phyloP scores from a whole-genome alignment of 1,139 yeast species.

The Ogataea hybrid region DNA sequence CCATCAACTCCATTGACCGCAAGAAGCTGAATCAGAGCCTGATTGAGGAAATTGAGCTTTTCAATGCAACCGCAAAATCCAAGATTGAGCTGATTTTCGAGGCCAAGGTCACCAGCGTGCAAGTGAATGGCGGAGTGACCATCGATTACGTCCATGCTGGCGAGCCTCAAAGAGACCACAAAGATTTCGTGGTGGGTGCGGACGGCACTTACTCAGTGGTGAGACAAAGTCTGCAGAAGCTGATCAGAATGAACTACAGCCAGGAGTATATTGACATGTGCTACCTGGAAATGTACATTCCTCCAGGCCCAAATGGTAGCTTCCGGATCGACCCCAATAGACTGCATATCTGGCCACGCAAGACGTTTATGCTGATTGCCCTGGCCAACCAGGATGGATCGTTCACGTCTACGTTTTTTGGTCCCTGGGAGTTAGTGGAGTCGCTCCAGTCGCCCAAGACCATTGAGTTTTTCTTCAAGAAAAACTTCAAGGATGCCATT shows the following conservation, averaged over 20 bases:
- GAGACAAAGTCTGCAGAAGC: slow-evolving; percentile 66
- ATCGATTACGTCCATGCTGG: slow-evolving; percentile 6
- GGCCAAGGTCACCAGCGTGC: slow-evolving; percentile 46
- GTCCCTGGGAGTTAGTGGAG: slow-evolving; percentile 73
- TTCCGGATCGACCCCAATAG: slow-evolving; percentile 69
- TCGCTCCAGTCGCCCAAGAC: slow-evolving; percentile 43
- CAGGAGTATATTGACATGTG: slow-evolving; percentile 86
- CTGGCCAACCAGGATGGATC: slow-evolving; percentile 83
- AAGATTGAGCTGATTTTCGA: slow-evolving; percentile 51
- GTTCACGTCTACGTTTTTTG: slow-evolving; percentile 86
- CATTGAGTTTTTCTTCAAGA: slow-evolving; percentile 46
- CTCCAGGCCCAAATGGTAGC: slow-evolving; percentile 43
- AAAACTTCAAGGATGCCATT: slow-evolving; percentile 73
- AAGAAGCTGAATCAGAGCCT: slow-evolving; percentile 62
- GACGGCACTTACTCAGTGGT: slow-evolving; percentile 86
- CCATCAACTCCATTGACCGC: slow-evolving; percentile 84
- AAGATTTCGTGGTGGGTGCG: slow-evolving; percentile 70
- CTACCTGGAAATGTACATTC: slow-evolving; percentile 77
- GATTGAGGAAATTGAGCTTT: slow-evolving; percentile 56
- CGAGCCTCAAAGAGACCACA: slow-evolving; percentile 8
- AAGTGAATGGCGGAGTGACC: slow-evolving; percentile 12
- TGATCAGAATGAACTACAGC: slow-evolving; percentile 62
- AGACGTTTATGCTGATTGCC: slow-evolving; percentile 84
- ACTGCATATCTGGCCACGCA: slow-evolving; percentile 93
- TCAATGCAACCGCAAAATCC: slow-evolving; percentile 26